Conservation (phyloP, 169 alveolate species). For the Perkinsus olseni region DNA sequence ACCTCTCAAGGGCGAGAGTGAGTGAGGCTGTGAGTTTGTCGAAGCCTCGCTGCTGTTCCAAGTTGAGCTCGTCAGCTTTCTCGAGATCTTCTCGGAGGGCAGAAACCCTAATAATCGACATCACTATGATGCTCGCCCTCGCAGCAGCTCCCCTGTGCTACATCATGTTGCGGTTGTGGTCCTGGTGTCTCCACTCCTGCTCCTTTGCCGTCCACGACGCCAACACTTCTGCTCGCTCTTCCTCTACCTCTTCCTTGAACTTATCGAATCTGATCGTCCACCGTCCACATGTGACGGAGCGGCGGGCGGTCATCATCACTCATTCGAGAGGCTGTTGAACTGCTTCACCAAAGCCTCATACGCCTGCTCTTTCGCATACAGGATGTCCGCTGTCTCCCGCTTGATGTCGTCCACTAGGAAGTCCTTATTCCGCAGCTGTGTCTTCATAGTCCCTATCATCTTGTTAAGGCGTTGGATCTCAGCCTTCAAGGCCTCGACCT, state of each 20-base stretch:
- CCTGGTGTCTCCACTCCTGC: not conserved
- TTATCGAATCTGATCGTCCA: not conserved
- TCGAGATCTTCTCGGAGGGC: not conserved
- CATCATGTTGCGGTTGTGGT: not conserved
- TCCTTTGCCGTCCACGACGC: not conserved
- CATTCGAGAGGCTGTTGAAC: not conserved
- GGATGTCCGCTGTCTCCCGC: not conserved
- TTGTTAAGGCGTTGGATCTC: not conserved
- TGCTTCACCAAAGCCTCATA: not conserved
- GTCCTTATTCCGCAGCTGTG: not conserved
- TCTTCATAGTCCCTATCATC: not conserved
- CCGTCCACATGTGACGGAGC: not conserved
- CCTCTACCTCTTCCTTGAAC: not conserved
- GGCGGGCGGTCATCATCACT: not conserved
- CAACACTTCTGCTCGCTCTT: not conserved
- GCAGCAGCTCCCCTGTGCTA: not conserved
- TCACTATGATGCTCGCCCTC: not conserved
- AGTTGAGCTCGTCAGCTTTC: not conserved
- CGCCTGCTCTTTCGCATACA: not conserved
- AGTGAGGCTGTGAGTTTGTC: not conserved
- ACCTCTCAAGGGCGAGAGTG: not conserved
- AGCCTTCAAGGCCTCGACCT: not conserved
- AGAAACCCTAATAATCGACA: not conserved
- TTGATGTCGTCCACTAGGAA: not conserved
- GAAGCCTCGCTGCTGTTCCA: not conserved